phyloP scores from a whole-genome alignment of 768 basidiomycete species.

The Tylopilus subfusipes region DNA sequence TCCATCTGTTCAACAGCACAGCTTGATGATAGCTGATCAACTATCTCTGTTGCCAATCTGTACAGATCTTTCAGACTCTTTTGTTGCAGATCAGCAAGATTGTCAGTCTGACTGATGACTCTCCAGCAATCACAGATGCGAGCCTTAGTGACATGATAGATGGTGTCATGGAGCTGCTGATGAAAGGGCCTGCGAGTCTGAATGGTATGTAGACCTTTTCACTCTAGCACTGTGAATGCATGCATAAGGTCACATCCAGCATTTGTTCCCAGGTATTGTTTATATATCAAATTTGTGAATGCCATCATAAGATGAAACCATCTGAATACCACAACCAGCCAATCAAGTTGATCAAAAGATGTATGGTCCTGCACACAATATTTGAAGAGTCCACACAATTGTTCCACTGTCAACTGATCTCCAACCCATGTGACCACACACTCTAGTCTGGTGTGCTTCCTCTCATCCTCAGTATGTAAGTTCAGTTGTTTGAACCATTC shows the following conservation, averaged over 20 bases:
- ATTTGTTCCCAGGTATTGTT: slow-evolving; percentile 31
- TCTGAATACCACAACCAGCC: slow-evolving; percentile 31
- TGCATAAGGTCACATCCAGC: not conserved
- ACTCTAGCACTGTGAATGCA: not conserved
- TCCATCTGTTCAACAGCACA: not conserved
- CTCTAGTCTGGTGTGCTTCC: slow-evolving; percentile 17
- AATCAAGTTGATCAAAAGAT: slow-evolving; percentile 38
- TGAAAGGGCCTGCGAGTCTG: not conserved
- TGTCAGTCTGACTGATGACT: not conserved
- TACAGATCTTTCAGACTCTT: not conserved
- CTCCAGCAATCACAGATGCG: not conserved
- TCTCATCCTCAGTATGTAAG: slow-evolving; percentile 20
- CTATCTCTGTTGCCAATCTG: not conserved
- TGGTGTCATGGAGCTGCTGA: not conserved
- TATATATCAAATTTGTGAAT: slow-evolving; percentile 37
- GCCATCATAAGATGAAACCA: slow-evolving; percentile 45
- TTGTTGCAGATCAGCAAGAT: not conserved
- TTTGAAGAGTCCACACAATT: slow-evolving; percentile 33
- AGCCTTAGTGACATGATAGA: not conserved
- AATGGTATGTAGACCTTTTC: not conserved
- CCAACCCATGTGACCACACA: slow-evolving; percentile 33
- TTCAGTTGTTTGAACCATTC: not conserved
- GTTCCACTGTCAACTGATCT: slow-evolving; percentile 38
- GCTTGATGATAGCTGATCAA: not conserved
- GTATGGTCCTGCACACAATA: slow-evolving; percentile 38